These are phyloP conservation scores for Talaromyces thailandensis DNA, from an alignment of 495 filamentous ascomycete species.

Conservation along the genomic window DNA sequence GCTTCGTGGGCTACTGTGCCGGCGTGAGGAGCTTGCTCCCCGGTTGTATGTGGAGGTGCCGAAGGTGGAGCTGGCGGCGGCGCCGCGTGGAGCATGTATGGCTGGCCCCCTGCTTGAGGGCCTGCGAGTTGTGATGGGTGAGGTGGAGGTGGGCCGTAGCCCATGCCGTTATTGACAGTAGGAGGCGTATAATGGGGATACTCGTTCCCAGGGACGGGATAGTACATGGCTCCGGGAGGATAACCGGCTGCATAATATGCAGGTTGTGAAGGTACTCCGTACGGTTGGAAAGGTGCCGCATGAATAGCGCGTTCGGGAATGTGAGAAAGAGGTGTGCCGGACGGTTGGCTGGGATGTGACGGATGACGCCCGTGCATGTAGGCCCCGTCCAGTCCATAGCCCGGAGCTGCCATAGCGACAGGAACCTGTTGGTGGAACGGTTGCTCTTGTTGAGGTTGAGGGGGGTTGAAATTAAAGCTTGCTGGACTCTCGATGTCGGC, in stretches of 20 bases:
- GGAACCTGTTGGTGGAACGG: constrained; percentile 92
- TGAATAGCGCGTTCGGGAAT: constrained; percentile 93
- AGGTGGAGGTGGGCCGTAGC: constrained; percentile 19
- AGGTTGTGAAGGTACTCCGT: constrained; percentile 46
- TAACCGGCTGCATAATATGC: constrained; percentile 55
- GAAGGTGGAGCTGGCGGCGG: constrained; percentile 39
- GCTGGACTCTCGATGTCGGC: constrained; percentile 88
- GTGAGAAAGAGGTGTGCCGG: constrained; percentile 85
- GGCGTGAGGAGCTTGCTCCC: constrained; percentile 41
- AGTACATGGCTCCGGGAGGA: constrained; percentile 44
- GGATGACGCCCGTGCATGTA: constrained; percentile 56
- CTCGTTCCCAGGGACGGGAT: constrained; percentile 33
- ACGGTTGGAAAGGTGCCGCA: constrained; percentile 85
- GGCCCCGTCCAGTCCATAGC: constrained; percentile 40
- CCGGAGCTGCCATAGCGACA: constrained; percentile 50
- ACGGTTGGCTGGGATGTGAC: constrained; percentile 68
- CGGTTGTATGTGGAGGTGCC: constrained; percentile 32
- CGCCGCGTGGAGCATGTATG: constrained; percentile 15
- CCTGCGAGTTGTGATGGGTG: background rate
- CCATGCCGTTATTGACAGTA: constrained; percentile 21
- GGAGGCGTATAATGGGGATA: constrained; percentile 30
- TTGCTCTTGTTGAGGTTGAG: constrained; percentile 66
- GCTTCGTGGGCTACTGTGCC: constrained; percentile 83
- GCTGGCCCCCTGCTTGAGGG: constrained; percentile 1
- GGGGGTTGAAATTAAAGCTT: constrained; percentile 56